Percentiles rank a stretch among this genome's conserved stretches.
These are phyloP conservation scores for Globisporangium nodosum DNA, from an alignment of 352 stramenopile genomes.

Conservation along the genomic window DNA sequence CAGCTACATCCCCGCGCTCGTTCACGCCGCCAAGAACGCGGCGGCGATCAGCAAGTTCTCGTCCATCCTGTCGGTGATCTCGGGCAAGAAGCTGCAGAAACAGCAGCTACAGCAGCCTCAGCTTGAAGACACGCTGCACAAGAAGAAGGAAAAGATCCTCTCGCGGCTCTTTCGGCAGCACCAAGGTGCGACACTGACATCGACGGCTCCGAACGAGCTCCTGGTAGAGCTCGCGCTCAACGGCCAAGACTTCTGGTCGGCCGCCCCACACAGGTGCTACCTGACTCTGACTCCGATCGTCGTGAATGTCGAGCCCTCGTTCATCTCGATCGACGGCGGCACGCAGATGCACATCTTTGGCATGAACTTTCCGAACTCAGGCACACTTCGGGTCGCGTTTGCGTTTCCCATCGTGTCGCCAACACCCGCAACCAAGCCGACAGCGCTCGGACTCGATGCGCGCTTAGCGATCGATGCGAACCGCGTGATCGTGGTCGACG, in stretches of 20 bases:
- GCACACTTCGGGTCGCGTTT: constrained; percentile 40
- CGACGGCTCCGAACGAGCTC: constrained; percentile 42
- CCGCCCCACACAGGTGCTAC: constrained; percentile 29
- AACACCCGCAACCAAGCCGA: too few species aligned
- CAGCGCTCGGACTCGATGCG: neutral
- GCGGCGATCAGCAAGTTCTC: constrained; percentile 11
- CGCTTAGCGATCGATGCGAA: constrained; percentile 34
- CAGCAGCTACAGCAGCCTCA: constrained; percentile 5
- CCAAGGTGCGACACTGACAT: constrained; percentile 11
- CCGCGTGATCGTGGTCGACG: constrained; percentile 37
- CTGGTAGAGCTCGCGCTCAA: constrained; percentile 54
- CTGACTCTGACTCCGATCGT: constrained; percentile 30
- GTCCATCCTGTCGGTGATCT: constrained; percentile 47
- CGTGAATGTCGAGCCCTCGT: constrained; percentile 30
- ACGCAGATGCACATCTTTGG: constrained; percentile 35
- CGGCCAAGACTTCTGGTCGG: constrained; percentile 59
- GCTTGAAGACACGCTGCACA: constrained; percentile 10
- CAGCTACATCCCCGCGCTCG: constrained; percentile 24
- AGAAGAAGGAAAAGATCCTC: constrained; percentile 39
- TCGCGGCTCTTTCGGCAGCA: constrained; percentile 43
- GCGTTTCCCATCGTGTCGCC: constrained; percentile 11
- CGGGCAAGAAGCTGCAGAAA: constrained; percentile 22
- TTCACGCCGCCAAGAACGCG: neutral
- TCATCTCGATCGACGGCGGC: constrained; percentile 35
- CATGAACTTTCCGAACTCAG: constrained; percentile 45